These are phyloP conservation scores for Pseudocercospora fijiensis DNA, from an alignment of 2,329 filamentous ascomycete genomes.

Conservation along the genomic window DNA sequence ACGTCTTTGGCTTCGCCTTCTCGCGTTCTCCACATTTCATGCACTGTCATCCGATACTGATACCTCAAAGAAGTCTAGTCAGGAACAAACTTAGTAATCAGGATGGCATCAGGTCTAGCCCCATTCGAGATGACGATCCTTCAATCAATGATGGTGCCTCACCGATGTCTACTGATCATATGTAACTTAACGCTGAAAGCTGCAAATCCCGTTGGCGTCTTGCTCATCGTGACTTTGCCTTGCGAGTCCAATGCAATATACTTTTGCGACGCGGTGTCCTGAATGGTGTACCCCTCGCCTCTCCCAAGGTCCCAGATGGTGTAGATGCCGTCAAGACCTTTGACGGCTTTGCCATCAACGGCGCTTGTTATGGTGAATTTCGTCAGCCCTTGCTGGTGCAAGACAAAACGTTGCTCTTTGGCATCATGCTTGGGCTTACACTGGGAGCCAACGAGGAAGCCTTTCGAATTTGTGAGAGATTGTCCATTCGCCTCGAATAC, in stretches of 20 bases:
- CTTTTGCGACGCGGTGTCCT: slow-evolving; percentile 24
- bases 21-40: background rate
- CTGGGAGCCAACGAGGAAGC: slow-evolving; percentile 19
- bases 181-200: slow-evolving; percentile 41
- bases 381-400: slow-evolving; percentile 45
- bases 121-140: no score
- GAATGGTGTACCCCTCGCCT: slow-evolving; percentile 39
- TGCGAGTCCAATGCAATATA: slow-evolving; percentile 29
- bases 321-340: slow-evolving; percentile 32
- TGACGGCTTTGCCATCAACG: slow-evolving; percentile 37
- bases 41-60: slow-evolving; percentile 3
- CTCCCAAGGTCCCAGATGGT: slow-evolving; percentile 40
- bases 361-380: slow-evolving; percentile 46
- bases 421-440: slow-evolving; percentile 42
- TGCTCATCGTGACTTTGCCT: slow-evolving; percentile 12
- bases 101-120: background rate
- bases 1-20: background rate
- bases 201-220: slow-evolving; percentile 27
- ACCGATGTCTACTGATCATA: slow-evolving; percentile 25
- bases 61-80: background rate
- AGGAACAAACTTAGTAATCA: slow-evolving; percentile 2
- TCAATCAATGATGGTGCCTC: no score
- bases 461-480: slow-evolving; percentile 39
- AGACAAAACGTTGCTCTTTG: slow-evolving; percentile 52
- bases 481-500: slow-evolving; percentile 51